Base-by-base conservation (phyloP, 1,284 basidiomycete genomes). In the Pulchroboletus neoregius region DNA sequence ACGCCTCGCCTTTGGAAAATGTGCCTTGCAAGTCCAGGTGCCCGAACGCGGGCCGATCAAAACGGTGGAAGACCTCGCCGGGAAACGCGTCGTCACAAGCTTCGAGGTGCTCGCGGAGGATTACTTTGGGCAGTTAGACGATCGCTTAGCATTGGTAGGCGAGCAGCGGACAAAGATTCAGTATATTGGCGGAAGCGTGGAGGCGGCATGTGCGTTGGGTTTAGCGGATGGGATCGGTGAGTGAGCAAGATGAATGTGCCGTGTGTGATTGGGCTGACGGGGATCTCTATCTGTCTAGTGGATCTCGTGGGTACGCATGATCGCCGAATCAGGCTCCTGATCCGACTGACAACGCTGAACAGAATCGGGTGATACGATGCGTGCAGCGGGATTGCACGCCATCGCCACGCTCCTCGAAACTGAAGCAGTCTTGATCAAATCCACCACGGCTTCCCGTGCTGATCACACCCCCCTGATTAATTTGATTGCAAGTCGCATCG, bases 281-380 rank as follows among this genome's bases (percentile, higher is more conserved):
- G n/a, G n/a, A n/a, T n/a, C n/a, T 27, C 39, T 37, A 6, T 6
- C 16, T 39, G 24, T 49, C 4, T 50, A 92, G 91, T 94, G 44
- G 92, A 94, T 68, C 84, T 95, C 47, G 93, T 94, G 47, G 91
- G 91, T 90, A 58, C 60, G 87, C 49, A 7, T 75, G 11, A 20
- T 26, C 27, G 9, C 27, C 9, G 6, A 24, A 35, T n/a, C n/a
- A n/a, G n/a, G n/a, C n/a, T n/a, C n/a, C n/a, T n/a, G n/a, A n/a
- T n/a, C n/a, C n/a, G n/a, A n/a, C n/a, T 43, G 31, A 50, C 33
- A 11, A 16, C n/a, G 3, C 8, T 15, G 23, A 35, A 24, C 66
- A 92, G 95, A 99, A 70, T 96, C 92, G n/a, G 95, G 95, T 24
- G 96, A 99, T 61, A 99, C 95, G 2, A 99, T 99, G 96, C 91